Conservation (phyloP, 495 filamentous ascomycete species). For the Penicillium cosmopolitanum region DNA sequence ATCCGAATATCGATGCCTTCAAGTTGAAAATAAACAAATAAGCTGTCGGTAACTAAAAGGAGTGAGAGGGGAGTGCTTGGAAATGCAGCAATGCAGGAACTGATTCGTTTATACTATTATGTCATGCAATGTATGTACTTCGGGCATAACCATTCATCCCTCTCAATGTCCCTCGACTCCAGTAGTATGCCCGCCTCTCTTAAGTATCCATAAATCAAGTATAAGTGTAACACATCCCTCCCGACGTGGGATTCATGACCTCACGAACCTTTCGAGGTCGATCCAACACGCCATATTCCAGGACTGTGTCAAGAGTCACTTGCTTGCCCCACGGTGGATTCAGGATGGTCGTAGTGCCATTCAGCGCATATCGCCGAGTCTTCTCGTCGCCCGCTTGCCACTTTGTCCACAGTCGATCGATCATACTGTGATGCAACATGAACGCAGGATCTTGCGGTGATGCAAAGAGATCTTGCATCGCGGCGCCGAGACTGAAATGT, state of each 20-base stretch:
- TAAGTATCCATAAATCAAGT: conserved; percentile 7
- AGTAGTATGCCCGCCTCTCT: too few relatives aligned
- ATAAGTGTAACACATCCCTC: conserved; percentile 30
- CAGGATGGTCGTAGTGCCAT: conserved; percentile 30
- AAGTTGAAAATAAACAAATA: too few relatives aligned
- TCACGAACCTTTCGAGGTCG: conserved; percentile 24
- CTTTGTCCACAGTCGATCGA: conserved; percentile 61
- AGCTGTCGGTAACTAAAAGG: too few relatives aligned
- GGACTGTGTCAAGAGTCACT: conserved; percentile 30
- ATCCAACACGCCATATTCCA: conserved; percentile 36
- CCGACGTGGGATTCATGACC: conserved; percentile 27
- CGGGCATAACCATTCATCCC: background rate
- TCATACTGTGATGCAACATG: conserved; percentile 59
- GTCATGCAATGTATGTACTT: background rate
- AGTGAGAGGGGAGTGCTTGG: too few relatives aligned
- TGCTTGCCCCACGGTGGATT: conserved; percentile 26
- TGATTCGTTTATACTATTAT: too few relatives aligned
- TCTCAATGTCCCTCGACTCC: background rate
- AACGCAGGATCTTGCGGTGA: conserved; percentile 56
- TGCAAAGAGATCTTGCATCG: conserved; percentile 35
- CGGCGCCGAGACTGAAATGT: conserved; percentile 31
- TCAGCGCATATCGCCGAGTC: conserved; percentile 25
- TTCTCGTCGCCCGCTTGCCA: conserved; percentile 49
- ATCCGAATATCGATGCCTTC: background rate
- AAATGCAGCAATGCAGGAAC: too few relatives aligned